Evolutionary conservation across 306 rosid genomes (phyloP).

Genomic region (Coriaria nepalensis): DNA sequence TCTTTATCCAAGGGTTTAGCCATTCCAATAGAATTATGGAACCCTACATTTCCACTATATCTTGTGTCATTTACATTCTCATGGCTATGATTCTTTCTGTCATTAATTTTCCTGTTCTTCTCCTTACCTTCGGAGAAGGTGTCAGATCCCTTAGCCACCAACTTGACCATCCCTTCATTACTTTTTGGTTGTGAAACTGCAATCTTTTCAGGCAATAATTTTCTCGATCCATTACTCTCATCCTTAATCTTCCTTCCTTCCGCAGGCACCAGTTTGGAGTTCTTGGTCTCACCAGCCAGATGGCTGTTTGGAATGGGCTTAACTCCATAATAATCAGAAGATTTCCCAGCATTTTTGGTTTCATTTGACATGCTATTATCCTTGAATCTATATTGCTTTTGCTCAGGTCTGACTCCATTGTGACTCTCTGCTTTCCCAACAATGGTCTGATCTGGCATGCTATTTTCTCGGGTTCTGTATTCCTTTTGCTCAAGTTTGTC

Average conservation of each 20-base stretch:
- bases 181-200: constrained; percentile 27
- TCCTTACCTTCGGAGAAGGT: constrained; percentile 29
- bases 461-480: constrained; percentile 26
- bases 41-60: constrained; percentile 30
- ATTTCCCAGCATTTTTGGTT: constrained; percentile 35
- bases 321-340: constrained; percentile 37
- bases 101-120: constrained; percentile 31
- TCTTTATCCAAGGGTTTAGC: constrained; percentile 29
- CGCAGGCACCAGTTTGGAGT: constrained; percentile 39
- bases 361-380: constrained; percentile 28
- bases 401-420: constrained; percentile 31
- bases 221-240: constrained; percentile 31
- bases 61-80: constrained; percentile 25
- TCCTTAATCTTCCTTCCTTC: constrained; percentile 51
- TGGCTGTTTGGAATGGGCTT: constrained; percentile 35
- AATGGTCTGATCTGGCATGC: constrained; percentile 21
- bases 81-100: constrained; percentile 35
- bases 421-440: constrained; percentile 29
- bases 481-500: constrained; percentile 37
- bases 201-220: constrained; percentile 33
- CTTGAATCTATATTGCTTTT: constrained; percentile 33
- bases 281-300: constrained; percentile 39
- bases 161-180: constrained; percentile 46
- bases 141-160: constrained; percentile 40
- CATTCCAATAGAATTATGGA: constrained; percentile 25